Conservation (phyloP, 192 early-diverging fungal species). For the Physocladia obscura region DNA sequence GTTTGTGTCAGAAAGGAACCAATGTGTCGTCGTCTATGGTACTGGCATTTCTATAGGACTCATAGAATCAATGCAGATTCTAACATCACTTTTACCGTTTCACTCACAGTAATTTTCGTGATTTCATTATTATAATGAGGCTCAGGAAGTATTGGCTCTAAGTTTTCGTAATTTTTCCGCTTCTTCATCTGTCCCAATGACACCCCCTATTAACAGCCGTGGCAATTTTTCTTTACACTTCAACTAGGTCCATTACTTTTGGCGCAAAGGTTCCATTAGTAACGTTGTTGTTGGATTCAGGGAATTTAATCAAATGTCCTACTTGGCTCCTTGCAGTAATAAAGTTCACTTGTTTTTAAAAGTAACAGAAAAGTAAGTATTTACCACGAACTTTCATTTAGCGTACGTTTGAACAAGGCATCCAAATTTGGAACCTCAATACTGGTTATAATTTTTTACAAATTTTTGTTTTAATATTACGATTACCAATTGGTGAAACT, state of each 20-base stretch:
- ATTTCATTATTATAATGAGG: neutral
- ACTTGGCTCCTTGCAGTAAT: neutral
- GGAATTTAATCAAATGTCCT: constrained; percentile 25
- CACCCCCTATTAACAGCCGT: neutral
- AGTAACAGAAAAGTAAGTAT: neutral
- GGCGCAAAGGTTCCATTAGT: constrained; percentile 37
- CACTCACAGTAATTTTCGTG: neutral
- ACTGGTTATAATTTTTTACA: constrained; percentile 1
- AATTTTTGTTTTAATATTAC: neutral
- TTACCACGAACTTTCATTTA: constrained; percentile 33
- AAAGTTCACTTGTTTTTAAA: neutral
- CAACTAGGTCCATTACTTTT: constrained; percentile 8
- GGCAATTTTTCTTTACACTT: neutral
- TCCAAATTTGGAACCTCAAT: constrained; percentile 55
- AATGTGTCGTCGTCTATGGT: no score
- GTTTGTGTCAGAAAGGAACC: no score
- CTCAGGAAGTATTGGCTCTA: neutral
- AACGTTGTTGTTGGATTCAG: constrained; percentile 42
- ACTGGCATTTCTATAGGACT: no score
- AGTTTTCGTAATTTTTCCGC: neutral
- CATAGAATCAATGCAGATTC: no score
- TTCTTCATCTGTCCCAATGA: neutral
- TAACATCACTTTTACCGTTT: neutral
- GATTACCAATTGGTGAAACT: constrained; percentile 8
- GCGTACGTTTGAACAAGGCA: constrained; percentile 39